phyloP scores from a whole-genome alignment of 1,139 yeast species.

The Meyerozyma athensensis region DNA sequence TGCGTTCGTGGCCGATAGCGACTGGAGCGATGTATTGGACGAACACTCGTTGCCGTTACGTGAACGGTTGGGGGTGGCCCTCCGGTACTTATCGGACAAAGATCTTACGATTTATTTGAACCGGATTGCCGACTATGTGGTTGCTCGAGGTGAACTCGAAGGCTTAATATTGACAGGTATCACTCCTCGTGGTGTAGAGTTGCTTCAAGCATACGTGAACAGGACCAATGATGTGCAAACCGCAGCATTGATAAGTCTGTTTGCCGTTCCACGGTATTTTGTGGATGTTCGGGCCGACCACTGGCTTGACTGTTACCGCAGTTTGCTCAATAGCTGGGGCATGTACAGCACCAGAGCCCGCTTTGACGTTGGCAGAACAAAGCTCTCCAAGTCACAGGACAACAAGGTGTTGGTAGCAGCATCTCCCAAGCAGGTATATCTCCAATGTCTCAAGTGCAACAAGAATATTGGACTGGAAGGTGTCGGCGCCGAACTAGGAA shows the following conservation, averaged over 20 bases:
- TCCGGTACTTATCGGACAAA: conserved; percentile 75
- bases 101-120: conserved; percentile 67
- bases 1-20: conserved; percentile 90
- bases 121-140: conserved; percentile 67
- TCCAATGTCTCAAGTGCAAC: conserved; percentile 81
- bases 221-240: conserved; percentile 91
- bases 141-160: conserved; percentile 78
- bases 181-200: conserved; percentile 75
- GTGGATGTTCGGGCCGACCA: conserved; percentile 62
- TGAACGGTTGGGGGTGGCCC: conserved; percentile 86
- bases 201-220: conserved; percentile 83
- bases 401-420: conserved; percentile 48
- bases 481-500: neutral
- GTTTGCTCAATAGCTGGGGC: conserved; percentile 80
- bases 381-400: conserved; percentile 49
- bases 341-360: conserved; percentile 73
- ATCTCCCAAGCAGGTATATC: conserved; percentile 68
- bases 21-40: conserved; percentile 95
- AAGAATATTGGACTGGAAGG: conserved; percentile 47
- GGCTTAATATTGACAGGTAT: conserved; percentile 88
- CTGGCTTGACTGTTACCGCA: conserved; percentile 75
- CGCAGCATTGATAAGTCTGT: conserved; percentile 75
- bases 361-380: conserved; percentile 76
- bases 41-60: conserved; percentile 84
- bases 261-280: conserved; percentile 81